These are phyloP conservation scores for Coniella vitis DNA, from an alignment of 2,329 filamentous ascomycete genomes.

Conservation along the genomic window DNA sequence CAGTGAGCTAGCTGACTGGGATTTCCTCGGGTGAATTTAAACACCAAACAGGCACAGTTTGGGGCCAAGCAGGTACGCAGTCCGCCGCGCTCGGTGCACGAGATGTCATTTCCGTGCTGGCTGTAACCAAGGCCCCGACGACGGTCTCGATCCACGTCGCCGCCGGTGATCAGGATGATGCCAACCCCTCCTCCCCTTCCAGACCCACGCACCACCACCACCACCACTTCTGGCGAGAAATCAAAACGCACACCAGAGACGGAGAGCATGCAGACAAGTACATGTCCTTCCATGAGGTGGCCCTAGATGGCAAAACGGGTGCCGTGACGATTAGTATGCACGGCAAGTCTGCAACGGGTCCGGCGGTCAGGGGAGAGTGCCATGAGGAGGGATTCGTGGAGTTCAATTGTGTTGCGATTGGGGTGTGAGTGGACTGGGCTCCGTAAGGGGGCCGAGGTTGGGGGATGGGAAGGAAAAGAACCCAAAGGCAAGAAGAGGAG, in stretches of 20 bases:
- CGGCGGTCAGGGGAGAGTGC: conserved; percentile 28
- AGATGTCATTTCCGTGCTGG: conserved; percentile 39
- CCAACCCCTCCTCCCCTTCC: too few species aligned
- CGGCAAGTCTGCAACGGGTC: conserved; percentile 30
- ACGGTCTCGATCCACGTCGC: conserved; percentile 33
- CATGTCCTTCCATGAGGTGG: conserved; percentile 31
- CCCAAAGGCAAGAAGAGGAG: too few species aligned
- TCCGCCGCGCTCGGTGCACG: conserved; percentile 30
- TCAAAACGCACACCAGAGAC: conserved; percentile 23
- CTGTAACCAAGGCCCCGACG: conserved; percentile 25
- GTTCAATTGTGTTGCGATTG: conserved; percentile 29
- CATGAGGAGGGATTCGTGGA: conserved; percentile 23
- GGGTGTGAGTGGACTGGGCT: conserved; percentile 20
- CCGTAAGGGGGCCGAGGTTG: too few species aligned
- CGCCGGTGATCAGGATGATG: conserved; percentile 6
- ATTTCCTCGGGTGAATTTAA: too few species aligned
- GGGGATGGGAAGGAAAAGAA: too few species aligned
- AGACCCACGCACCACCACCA: too few species aligned
- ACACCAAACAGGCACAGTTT: conserved; percentile 26
- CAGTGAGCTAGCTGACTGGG: too few species aligned
- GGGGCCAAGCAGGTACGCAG: conserved; percentile 30
- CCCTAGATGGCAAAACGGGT: conserved; percentile 31
- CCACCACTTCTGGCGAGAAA: conserved; percentile 18
- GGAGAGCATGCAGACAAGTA: too few species aligned
- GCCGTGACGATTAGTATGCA: conserved; percentile 32